Conservation (phyloP, 1,284 basidiomycete species). For the Chondrostereum purpureum region DNA sequence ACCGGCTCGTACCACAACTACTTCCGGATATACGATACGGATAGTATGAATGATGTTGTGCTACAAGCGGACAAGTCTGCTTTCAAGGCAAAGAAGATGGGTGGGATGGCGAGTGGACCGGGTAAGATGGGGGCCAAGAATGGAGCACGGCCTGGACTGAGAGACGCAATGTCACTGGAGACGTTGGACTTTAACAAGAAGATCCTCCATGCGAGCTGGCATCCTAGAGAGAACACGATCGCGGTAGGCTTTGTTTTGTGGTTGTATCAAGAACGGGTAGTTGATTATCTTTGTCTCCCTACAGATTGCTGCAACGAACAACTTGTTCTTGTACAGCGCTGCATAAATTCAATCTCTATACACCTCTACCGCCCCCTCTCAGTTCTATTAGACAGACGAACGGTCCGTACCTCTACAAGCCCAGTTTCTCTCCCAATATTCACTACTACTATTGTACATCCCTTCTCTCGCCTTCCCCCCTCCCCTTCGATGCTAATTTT, state of each 20-base stretch:
- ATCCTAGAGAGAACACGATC: slow-evolving; percentile 96
- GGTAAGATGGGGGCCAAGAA: slow-evolving; percentile 68
- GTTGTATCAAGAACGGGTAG: neutral
- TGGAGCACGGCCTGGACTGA: slow-evolving; percentile 56
- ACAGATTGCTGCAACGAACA: slow-evolving; percentile 92
- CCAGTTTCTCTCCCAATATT: neutral
- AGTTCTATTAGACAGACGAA: neutral
- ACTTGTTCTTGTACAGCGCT: slow-evolving; percentile 83
- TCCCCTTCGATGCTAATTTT: neutral
- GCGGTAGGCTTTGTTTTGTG: slow-evolving; percentile 44
- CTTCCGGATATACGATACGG: slow-evolving; percentile 98
- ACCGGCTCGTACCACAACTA: slow-evolving; percentile 99
- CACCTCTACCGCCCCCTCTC: neutral
- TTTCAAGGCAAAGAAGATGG: slow-evolving; percentile 99
- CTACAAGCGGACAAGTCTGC: slow-evolving; percentile 99
- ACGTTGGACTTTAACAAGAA: slow-evolving; percentile 99
- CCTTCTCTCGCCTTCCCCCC: neutral
- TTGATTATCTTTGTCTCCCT: slow-evolving; percentile 11
- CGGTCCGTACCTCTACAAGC: neutral
- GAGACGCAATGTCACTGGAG: slow-evolving; percentile 86
- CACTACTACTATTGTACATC: neutral
- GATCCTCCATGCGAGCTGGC: slow-evolving; percentile 96
- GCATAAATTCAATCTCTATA: slow-evolving; percentile 40
- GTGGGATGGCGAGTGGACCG: slow-evolving; percentile 62
- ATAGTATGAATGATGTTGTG: slow-evolving; percentile 86